Evolutionary conservation across 2,329 filamentous ascomycete species (phyloP).

Genomic region (Paecilomyces formosus): DNA sequence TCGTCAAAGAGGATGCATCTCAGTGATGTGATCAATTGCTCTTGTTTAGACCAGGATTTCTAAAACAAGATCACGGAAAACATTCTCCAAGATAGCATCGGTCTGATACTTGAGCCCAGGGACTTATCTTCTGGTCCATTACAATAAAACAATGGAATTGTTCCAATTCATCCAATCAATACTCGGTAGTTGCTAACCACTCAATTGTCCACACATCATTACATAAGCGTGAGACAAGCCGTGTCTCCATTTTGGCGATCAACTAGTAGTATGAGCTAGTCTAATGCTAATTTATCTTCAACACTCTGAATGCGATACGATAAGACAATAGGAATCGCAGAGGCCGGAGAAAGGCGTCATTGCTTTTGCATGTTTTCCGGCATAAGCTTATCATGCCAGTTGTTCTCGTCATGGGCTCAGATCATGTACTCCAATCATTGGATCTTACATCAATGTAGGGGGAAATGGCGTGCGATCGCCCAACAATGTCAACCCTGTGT

Average conservation of each 20-base stretch:
- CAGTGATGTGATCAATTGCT: neutral
- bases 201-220: no score
- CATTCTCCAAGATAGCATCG: neutral
- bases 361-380: neutral
- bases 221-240: neutral
- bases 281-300: slow-evolving; percentile 15
- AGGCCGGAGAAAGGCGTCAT: neutral
- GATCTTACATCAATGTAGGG: neutral
- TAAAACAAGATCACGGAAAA: neutral
- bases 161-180: no score
- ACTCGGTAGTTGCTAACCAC: no score
- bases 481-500: neutral
- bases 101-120: no score
- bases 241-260: neutral
- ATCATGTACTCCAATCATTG: neutral
- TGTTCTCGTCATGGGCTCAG: neutral
- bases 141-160: neutral
- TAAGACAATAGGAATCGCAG: neutral
- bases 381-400: neutral
- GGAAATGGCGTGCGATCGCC: neutral
- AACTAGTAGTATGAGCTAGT: slow-evolving; percentile 7
- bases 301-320: slow-evolving; percentile 1
- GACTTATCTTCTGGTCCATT: neutral
- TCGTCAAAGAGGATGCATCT: slow-evolving; percentile 10
- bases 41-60: neutral